Base-by-base conservation (phyloP, 1,139 yeast genomes). In the Geotrichum carabidarum region DNA sequence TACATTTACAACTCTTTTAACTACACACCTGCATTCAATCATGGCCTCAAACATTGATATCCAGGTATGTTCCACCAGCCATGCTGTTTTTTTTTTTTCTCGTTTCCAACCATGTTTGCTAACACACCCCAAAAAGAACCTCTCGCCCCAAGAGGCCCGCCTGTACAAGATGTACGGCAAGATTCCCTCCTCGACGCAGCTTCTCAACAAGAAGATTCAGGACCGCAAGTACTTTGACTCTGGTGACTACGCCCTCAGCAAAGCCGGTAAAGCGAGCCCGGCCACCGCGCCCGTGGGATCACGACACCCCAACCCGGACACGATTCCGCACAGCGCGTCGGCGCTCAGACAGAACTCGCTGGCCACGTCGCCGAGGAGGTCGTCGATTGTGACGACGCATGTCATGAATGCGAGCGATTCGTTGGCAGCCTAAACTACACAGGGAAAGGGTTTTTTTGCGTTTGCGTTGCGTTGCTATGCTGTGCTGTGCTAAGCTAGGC, bases 201-300 rank as follows among this genome's bases (percentile, higher is more conserved):
- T 93, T 40, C 78, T 93, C 58, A 79, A 87, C 56, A 82, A 86
- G 61, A 89, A 88, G 69, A 66, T 74, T 40, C 46, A 44, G 69
- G 98, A 93, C 64, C 83, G 96, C 65, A 90, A 90, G 72, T 93
- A 86, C 72, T 94, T 93, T 68, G 99, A 93, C 66, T 87, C 96
- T 58, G 99, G 99, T 27, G 99, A 93, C 71, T 93, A 94, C 69
- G 98, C 98, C 31, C 80, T 93, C 81, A 89, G 88, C 63, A 85
- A 90, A 64, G 87, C 82, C 8, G 34, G 34, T 31, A 12, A 45
- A 12, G 6, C n/a, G 15, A 17, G 38, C 17, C 32, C 32, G 5
- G 30, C 30, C 44, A 15, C 30, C 35, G 18, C 15, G 32, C 12
- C 12, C 12, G 34, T 42, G 8, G 44, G 44, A 12, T 22, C 27